Evolutionary conservation across 495 filamentous ascomycete species (phyloP), one percentile per base, ranked within the genome.

Genomic region (Jackrogersella minutella): DNA sequence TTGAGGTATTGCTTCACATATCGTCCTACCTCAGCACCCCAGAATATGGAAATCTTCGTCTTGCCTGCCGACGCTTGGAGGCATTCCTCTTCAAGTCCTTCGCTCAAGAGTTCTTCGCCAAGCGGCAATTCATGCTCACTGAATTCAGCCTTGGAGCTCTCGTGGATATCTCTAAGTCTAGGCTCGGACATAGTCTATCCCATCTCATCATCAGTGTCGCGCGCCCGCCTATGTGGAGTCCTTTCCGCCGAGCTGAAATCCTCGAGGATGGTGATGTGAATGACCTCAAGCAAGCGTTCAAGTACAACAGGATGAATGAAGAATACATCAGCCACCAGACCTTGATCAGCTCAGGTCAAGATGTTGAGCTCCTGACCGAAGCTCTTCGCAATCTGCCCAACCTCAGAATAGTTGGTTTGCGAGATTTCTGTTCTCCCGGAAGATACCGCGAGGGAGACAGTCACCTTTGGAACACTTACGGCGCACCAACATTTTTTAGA

Each of bases 111-210:
- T 87, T 84, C 75, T 87, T 87, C 69, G 72, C 76, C 16, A 84
- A 83, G 66, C 79, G 79, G 44, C 81, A 84, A 66, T 87, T 87
- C 73, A 82, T 85, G 78, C 67, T 83, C 58, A 78, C 74, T 8
- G 66, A 77, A 21, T 72, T 70, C 49, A 84, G 82, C 62, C 76
- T 87, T 3, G 68, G 79, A 58, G 74, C 80, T 0, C 77, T 87
- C 21, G 66, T 85, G 26, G 79, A 82, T 58, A 87, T 87, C 50
- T 78, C 85, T n/a, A 79, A 80, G 7, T 77, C 77, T 22, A 74
- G 69, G n/a, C 53, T 86, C 1, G 76, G 77, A 0, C 54, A 66
- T 1, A 66, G 54, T 31, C 65, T 87, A 9, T 79, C 54, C 1
- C 78, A 84, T 69, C 75, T 87, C 56, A 81, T 84, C 59, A 80